These are phyloP conservation scores for Pseudocercospora fijiensis DNA, from an alignment of 2,329 filamentous ascomycete species.

Conservation along the genomic window DNA sequence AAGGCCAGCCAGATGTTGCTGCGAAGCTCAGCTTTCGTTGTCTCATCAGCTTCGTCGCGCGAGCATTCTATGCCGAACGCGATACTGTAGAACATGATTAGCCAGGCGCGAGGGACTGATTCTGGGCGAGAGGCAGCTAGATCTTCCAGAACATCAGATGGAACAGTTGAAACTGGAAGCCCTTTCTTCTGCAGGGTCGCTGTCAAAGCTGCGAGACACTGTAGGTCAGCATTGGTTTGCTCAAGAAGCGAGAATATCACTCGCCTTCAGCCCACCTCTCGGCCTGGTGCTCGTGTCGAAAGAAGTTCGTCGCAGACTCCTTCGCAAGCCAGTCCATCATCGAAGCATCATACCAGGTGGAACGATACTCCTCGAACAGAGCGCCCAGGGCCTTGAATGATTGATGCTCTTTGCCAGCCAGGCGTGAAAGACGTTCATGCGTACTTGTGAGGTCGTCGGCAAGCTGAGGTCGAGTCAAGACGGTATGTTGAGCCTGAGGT, in stretches of 20 bases:
- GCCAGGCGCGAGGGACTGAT: conserved; percentile 25
- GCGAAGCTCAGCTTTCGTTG: conserved; percentile 20
- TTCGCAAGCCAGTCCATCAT: neutral
- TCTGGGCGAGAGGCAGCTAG: conserved; percentile 17
- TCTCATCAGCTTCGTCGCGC: conserved; percentile 8
- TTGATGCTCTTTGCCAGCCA: neutral
- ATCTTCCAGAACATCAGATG: conserved; percentile 14
- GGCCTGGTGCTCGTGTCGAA: neutral
- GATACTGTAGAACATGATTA: conserved; percentile 32
- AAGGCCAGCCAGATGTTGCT: conserved; percentile 32
- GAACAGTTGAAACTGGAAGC: conserved; percentile 13
- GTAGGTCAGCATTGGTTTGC: neutral
- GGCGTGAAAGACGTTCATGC: neutral
- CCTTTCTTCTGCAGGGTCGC: neutral
- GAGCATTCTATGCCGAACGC: conserved; percentile 21
- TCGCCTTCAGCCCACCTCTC: neutral
- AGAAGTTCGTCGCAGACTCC: neutral
- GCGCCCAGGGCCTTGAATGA: neutral
- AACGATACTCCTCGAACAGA: neutral
- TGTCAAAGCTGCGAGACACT: neutral
- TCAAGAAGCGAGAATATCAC: neutral
- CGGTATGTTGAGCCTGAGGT: neutral
- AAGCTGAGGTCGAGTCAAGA: conserved; percentile 1
- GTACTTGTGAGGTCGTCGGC: conserved; percentile 1
- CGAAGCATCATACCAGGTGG: neutral